These are phyloP conservation scores for Pseudogymnoascus sp. DNA, from an alignment of 2,329 filamentous ascomycete genomes.

Conservation along the genomic window DNA sequence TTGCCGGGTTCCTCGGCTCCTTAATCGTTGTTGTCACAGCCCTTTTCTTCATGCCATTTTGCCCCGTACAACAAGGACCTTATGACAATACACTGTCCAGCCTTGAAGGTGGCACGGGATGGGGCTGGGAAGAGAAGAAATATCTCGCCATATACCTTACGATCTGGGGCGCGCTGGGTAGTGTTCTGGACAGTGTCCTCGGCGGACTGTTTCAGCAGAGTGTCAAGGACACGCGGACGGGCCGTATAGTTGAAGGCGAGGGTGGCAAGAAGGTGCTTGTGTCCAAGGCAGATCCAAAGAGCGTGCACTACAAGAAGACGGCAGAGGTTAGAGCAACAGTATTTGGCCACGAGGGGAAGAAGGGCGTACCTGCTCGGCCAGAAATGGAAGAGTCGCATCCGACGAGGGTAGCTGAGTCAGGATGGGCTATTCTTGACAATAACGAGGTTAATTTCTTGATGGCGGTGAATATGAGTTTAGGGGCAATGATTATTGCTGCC, in stretches of 20 bases:
- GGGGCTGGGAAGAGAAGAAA: slow-evolving; percentile 48
- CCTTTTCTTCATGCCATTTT: slow-evolving; percentile 64
- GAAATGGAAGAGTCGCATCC: slow-evolving; percentile 32
- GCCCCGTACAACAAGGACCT: slow-evolving; percentile 29
- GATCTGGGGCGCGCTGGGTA: slow-evolving; percentile 70
- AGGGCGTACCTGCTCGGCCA: slow-evolving; percentile 36
- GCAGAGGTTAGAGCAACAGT: slow-evolving; percentile 38
- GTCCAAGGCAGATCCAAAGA: slow-evolving; percentile 27
- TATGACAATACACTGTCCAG: slow-evolving; percentile 18
- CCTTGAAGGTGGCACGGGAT: slow-evolving; percentile 40
- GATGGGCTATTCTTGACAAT: slow-evolving; percentile 77
- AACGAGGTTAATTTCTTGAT: slow-evolving; percentile 94
- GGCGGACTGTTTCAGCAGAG: slow-evolving; percentile 81
- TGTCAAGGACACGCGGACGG: slow-evolving; percentile 74
- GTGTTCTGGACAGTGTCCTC: slow-evolving; percentile 78
- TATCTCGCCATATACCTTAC: slow-evolving; percentile 51
- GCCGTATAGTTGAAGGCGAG: slow-evolving; percentile 83
- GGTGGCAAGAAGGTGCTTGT: slow-evolving; percentile 60
- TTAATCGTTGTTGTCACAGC: slow-evolving; percentile 60
- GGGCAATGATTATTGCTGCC: slow-evolving; percentile 61
- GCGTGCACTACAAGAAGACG: slow-evolving; percentile 29
- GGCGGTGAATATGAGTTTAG: slow-evolving; percentile 74
- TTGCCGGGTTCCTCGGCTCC: slow-evolving; percentile 68
- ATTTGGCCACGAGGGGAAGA: slow-evolving; percentile 40
- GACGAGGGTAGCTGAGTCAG: slow-evolving; percentile 53